Conservation (phyloP, 2,329 filamentous ascomycete species). For the Chalaropsis ovoidea region DNA sequence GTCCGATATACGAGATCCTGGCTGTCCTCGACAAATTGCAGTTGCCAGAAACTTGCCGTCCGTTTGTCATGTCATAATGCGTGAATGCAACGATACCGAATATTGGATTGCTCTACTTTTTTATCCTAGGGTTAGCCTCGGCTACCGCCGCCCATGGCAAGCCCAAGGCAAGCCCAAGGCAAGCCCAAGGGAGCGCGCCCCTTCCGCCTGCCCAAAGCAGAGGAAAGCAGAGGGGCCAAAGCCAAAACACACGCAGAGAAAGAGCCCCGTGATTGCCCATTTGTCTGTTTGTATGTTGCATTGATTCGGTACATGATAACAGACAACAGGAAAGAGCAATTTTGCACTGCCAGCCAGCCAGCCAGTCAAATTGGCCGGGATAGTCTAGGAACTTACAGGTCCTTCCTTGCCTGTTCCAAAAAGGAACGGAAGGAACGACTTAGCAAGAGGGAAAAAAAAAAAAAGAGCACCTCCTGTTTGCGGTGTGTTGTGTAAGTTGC, state of each 20-base stretch:
- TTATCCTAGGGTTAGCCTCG: neutral
- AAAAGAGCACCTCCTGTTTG: slow-evolving; percentile 6
- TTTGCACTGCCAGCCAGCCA: slow-evolving; percentile 7
- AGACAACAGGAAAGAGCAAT: neutral
- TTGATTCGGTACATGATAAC: neutral
- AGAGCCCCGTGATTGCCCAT: no score
- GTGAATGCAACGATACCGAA: neutral
- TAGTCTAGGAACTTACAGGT: neutral
- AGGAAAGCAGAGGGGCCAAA: no score
- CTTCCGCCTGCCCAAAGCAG: no score
- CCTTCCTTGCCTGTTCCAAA: neutral
- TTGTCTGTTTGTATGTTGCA: neutral
- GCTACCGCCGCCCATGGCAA: neutral
- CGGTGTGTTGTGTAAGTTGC: slow-evolving; percentile 14
- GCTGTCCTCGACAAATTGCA: neutral
- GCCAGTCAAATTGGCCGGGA: neutral
- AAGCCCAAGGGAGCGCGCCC: no score
- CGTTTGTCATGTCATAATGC: neutral
- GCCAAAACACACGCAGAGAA: no score
- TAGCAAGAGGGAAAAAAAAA: neutral
- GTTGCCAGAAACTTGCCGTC: neutral
- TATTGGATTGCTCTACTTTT: neutral
- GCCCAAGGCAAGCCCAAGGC: neutral
- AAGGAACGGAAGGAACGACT: neutral
- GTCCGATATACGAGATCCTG: neutral